A percentile compares a stretch with the other conserved stretches of the same genome.
These are phyloP conservation scores for Thielaviopsis ethacetica DNA, from an alignment of 2,329 filamentous ascomycete genomes.

Conservation along the genomic window DNA sequence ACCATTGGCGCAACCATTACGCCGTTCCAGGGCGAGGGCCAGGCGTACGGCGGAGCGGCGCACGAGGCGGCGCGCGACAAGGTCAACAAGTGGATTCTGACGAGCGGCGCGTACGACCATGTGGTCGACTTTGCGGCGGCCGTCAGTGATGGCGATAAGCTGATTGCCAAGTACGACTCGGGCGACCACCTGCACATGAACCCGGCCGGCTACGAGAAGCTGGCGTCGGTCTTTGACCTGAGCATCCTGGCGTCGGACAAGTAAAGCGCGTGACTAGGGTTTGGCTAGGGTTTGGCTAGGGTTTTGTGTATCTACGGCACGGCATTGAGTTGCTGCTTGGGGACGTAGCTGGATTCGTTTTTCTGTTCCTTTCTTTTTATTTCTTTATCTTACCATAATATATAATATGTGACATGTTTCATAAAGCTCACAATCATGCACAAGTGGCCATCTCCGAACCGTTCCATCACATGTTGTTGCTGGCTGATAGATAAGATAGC, in stretches of 20 bases:
- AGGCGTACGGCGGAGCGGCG: constrained; percentile 36
- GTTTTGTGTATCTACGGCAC: neutral
- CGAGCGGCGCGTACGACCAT: constrained; percentile 38
- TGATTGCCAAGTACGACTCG: constrained; percentile 36
- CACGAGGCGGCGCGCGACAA: constrained; percentile 38
- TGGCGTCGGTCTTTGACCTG: constrained; percentile 43
- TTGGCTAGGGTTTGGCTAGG: neutral
- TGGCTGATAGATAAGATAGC: too few relatives aligned
- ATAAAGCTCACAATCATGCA: too few relatives aligned
- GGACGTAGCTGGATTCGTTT: too few relatives aligned
- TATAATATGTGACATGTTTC: too few relatives aligned
- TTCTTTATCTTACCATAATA: too few relatives aligned
- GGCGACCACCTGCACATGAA: constrained; percentile 52
- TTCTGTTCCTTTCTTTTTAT: too few relatives aligned
- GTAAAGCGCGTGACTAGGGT: too few relatives aligned
- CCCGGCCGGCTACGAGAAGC: constrained; percentile 38
- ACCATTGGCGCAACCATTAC: constrained; percentile 51
- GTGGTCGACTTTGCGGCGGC: constrained; percentile 46
- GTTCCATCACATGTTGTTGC: too few relatives aligned
- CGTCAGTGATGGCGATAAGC: constrained; percentile 32
- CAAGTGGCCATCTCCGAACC: too few relatives aligned
- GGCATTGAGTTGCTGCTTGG: too few relatives aligned
- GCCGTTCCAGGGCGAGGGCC: constrained; percentile 36
- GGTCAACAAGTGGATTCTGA: constrained; percentile 46
- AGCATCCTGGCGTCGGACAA: neutral